phyloP scores from a whole-genome alignment of 768 basidiomycete species.

The Fistulinella prunicolor region DNA sequence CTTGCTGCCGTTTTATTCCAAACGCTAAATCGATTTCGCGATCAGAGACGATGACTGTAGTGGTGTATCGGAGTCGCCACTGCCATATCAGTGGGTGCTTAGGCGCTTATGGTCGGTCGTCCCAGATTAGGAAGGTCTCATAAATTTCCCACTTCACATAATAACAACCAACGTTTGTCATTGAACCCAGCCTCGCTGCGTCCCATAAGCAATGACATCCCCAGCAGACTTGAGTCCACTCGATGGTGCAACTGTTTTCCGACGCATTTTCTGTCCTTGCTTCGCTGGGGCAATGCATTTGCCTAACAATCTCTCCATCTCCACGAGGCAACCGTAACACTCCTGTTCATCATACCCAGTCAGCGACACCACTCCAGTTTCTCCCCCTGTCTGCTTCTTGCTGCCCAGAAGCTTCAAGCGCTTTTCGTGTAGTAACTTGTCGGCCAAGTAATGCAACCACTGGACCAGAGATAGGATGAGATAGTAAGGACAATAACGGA shows the following conservation, averaged over 20 bases:
- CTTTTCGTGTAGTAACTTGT: conserved; percentile 70
- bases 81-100: too few species aligned
- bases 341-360: conserved; percentile 58
- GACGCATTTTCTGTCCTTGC: conserved; percentile 32
- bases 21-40: too few species aligned
- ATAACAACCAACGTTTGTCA: too few species aligned
- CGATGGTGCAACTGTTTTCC: conserved; percentile 32
- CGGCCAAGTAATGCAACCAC: conserved; percentile 89
- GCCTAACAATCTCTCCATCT: conserved; percentile 60
- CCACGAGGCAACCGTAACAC: conserved; percentile 66
- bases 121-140: conserved; percentile 16
- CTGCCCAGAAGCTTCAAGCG: conserved; percentile 53
- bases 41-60: too few species aligned
- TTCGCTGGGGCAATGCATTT: conserved; percentile 40
- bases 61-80: too few species aligned
- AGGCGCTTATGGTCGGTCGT: too few species aligned
- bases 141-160: too few species aligned
- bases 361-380: conserved; percentile 10
- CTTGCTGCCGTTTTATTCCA: conserved; percentile 4
- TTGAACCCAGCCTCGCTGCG: conserved; percentile 60
- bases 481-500: background rate
- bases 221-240: conserved; percentile 42
- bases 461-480: conserved; percentile 31
- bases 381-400: conserved; percentile 36
- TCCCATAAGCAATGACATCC: conserved; percentile 61